Percentiles rank a stretch among this genome's conserved stretches.
Evolutionary conservation across 2,329 filamentous ascomycete genomes (phyloP).

Genomic region (Diaporthe amygdali): DNA sequence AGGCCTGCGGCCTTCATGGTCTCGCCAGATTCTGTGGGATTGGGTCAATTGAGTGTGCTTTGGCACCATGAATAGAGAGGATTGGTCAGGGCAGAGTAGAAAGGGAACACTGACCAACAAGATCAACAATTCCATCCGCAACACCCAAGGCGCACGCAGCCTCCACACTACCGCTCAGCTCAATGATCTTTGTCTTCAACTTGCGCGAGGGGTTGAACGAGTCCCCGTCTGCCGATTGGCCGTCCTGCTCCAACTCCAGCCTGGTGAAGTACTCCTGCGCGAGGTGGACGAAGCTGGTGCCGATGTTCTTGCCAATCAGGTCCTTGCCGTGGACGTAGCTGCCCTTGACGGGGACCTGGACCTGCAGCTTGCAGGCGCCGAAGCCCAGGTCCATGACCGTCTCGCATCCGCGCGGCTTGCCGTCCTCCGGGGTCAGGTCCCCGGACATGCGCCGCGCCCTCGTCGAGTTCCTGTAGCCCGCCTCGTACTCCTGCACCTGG

Average conservation of each 20-base stretch:
- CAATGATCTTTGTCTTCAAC: conserved; percentile 86
- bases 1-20: conserved; percentile 97
- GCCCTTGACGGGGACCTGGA: conserved; percentile 94
- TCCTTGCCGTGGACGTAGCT: conserved; percentile 71
- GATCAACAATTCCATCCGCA: conserved; percentile 95
- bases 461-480: conserved; percentile 56
- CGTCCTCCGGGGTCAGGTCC: conserved; percentile 47
- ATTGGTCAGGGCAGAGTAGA: background rate
- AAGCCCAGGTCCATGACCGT: conserved; percentile 92
- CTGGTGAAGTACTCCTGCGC: conserved; percentile 82
- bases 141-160: conserved; percentile 95
- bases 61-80: background rate
- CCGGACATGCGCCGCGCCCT: conserved; percentile 55
- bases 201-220: conserved; percentile 47
- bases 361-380: conserved; percentile 88
- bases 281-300: conserved; percentile 91
- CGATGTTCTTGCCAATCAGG: conserved; percentile 89
- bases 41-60: background rate
- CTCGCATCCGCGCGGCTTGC: conserved; percentile 68
- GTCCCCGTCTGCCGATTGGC: conserved; percentile 41
- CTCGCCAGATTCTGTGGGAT: conserved; percentile 82
- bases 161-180: conserved; percentile 95
- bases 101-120: conserved; percentile 74
- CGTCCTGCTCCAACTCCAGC: conserved; percentile 66
- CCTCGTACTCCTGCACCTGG: conserved; percentile 90